Evolutionary conservation across 495 filamentous ascomycete genomes (phyloP).

Genomic region (Aspergillus saccharolyticus): DNA sequence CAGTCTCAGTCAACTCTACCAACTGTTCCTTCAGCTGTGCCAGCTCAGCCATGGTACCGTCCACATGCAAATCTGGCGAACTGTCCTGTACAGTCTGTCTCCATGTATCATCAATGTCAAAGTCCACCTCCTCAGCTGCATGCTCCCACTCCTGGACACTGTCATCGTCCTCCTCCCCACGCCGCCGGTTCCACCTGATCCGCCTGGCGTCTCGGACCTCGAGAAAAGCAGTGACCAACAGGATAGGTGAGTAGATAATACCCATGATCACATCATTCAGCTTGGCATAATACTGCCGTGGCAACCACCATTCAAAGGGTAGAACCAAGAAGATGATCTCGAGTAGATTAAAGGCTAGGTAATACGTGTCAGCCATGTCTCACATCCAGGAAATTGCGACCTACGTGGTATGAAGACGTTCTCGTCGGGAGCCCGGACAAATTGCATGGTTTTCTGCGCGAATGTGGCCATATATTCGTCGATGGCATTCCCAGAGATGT

Average conservation of each 20-base stretch:
- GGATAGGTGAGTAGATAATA: slow-evolving; percentile 75
- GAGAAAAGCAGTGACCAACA: slow-evolving; percentile 70
- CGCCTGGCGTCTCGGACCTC: slow-evolving; percentile 65
- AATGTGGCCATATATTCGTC: slow-evolving; percentile 94
- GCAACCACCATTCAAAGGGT: slow-evolving; percentile 95
- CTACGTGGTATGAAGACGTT: slow-evolving; percentile 89
- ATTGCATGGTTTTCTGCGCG: slow-evolving; percentile 88
- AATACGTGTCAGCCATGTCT: neutral
- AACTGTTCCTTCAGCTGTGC: slow-evolving; percentile 65
- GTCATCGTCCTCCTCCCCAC: slow-evolving; percentile 89
- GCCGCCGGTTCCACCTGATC: slow-evolving; percentile 65
- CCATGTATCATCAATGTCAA: slow-evolving; percentile 81
- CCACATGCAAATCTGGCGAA: slow-evolving; percentile 71
- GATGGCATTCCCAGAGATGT: slow-evolving; percentile 89
- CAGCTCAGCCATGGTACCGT: slow-evolving; percentile 64
- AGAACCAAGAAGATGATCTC: slow-evolving; percentile 75
- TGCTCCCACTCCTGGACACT: slow-evolving; percentile 90
- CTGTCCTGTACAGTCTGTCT: slow-evolving; percentile 63
- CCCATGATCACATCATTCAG: slow-evolving; percentile 87
- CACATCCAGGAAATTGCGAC: slow-evolving; percentile 9
- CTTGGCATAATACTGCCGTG: slow-evolving; percentile 58
- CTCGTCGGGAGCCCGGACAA: slow-evolving; percentile 93
- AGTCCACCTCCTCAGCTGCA: slow-evolving; percentile 63
- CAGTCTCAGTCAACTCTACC: slow-evolving; percentile 56
- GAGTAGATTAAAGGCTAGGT: slow-evolving; percentile 75